phyloP scores from a whole-genome alignment of 225 moss, liverwort and hornwort genomes.

The Lunularia cruciata region DNA sequence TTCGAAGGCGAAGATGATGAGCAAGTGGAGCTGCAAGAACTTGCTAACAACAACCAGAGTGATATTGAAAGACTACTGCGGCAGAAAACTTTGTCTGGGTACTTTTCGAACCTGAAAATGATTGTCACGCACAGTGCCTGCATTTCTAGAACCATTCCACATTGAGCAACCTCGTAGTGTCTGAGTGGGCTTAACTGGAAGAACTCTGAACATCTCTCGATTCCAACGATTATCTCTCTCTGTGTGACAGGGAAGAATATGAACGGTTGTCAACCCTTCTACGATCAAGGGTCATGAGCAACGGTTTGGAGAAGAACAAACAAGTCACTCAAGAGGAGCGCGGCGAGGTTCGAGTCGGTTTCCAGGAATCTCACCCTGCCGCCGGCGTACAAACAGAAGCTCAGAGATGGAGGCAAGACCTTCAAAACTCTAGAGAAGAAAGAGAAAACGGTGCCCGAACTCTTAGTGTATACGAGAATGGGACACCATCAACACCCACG shows the following conservation, averaged over 20 bases:
- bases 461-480: slow-evolving; percentile 36
- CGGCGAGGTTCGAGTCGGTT: slow-evolving; percentile 29
- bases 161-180: too few relatives aligned
- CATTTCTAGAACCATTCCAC: not conserved
- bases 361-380: slow-evolving; percentile 16
- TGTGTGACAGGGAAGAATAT: slow-evolving; percentile 62
- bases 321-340: slow-evolving; percentile 38
- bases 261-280: slow-evolving; percentile 63
- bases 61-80: slow-evolving; percentile 66
- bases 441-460: slow-evolving; percentile 35
- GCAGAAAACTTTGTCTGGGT: slow-evolving; percentile 68
- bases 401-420: slow-evolving; percentile 45
- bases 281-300: slow-evolving; percentile 59
- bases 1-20: slow-evolving; percentile 28
- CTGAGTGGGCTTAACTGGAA: not conserved
- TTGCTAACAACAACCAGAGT: slow-evolving; percentile 8
- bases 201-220: not conserved
- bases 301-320: slow-evolving; percentile 49
- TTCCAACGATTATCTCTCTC: not conserved
- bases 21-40: slow-evolving; percentile 46
- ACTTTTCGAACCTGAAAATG: not conserved
- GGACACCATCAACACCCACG: slow-evolving; percentile 21
- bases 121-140: not conserved
- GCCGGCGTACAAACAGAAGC: slow-evolving; percentile 25
- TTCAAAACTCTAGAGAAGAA: slow-evolving; percentile 41